Conservation (phyloP, 2,329 filamentous ascomycete genomes). For the Daldinia sp. region DNA sequence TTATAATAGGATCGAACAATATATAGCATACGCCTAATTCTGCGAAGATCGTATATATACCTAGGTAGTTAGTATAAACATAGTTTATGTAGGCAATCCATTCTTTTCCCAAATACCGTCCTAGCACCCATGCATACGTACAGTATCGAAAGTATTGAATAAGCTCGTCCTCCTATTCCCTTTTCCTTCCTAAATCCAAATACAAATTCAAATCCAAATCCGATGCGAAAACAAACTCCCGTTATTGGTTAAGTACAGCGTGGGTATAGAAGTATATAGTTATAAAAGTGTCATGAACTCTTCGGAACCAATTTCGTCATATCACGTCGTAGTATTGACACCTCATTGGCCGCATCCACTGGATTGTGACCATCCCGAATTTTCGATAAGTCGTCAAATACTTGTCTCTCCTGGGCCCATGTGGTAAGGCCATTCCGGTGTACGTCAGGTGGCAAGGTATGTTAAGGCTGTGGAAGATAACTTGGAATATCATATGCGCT, state of each 20-base stretch:
- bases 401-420: background rate
- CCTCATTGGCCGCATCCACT: background rate
- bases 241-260: background rate
- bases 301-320: background rate
- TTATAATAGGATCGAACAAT: background rate
- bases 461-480: slow-evolving; percentile 22
- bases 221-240: background rate
- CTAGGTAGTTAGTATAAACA: background rate
- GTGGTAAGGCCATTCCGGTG: background rate
- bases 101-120: slow-evolving; percentile 1
- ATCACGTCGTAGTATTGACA: background rate
- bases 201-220: background rate
- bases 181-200: background rate
- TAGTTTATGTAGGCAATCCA: background rate
- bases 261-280: background rate
- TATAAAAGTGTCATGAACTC: background rate
- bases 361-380: background rate
- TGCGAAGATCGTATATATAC: background rate
- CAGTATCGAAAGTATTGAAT: background rate
- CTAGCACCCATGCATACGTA: background rate
- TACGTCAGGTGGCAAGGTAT: background rate
- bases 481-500: slow-evolving; percentile 42
- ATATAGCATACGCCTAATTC: background rate
- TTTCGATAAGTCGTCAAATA: background rate
- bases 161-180: background rate